Conservation (phyloP, 768 basidiomycete genomes). For the Suillus cothurnatus region DNA sequence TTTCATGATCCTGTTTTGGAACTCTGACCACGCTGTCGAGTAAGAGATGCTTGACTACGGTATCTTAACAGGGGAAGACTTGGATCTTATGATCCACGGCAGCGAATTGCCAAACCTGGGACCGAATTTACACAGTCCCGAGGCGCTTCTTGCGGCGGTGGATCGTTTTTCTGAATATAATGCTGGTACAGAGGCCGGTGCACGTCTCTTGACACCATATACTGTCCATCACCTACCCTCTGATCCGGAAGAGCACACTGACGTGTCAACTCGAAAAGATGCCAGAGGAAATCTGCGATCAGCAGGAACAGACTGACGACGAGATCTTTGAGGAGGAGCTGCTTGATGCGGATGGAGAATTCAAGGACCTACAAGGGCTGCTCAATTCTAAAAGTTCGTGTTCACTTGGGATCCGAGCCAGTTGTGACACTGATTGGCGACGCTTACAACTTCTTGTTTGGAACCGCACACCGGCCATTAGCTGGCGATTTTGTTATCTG, state of each 20-base stretch:
- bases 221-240: neutral
- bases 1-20: slow-evolving; percentile 1
- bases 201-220: neutral
- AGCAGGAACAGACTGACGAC: no score
- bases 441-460: neutral
- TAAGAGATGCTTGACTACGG: slow-evolving; percentile 14
- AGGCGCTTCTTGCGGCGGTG: slow-evolving; percentile 5
- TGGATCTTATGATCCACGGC: slow-evolving; percentile 5
- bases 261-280: no score
- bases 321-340: no score
- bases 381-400: slow-evolving; percentile 10
- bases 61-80: slow-evolving; percentile 2
- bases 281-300: no score
- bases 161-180: slow-evolving; percentile 9
- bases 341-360: no score
- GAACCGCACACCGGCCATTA: neutral
- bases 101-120: slow-evolving; percentile 9
- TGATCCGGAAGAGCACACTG: slow-evolving; percentile 3
- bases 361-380: neutral
- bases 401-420: neutral
- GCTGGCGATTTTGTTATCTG: neutral
- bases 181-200: neutral
- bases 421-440: neutral
- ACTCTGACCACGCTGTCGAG: neutral
- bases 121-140: slow-evolving; percentile 12